phyloP scores from a whole-genome alignment of 208 protist genomes.

The Acanthamoeba culbertsoni region DNA sequence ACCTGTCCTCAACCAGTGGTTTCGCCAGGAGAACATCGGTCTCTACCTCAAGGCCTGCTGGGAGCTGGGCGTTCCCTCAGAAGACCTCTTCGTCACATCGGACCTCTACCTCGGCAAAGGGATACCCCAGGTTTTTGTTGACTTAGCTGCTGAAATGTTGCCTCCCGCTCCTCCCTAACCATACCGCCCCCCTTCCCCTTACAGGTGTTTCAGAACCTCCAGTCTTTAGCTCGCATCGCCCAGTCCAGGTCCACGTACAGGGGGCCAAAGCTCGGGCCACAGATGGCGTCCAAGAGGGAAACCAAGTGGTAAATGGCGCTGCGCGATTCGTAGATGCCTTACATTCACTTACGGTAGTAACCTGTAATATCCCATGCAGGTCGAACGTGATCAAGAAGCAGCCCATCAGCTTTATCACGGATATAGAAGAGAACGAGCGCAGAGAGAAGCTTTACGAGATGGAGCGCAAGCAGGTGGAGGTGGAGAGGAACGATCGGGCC shows the following conservation, averaged over 20 bases:
- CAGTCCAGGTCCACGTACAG: neutral
- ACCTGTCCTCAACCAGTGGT: too few species aligned
- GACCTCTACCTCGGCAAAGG: conserved; percentile 64
- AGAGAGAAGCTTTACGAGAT: neutral
- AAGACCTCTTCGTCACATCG: conserved; percentile 60
- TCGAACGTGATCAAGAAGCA: neutral
- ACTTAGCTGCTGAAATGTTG: neutral
- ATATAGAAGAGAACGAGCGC: neutral
- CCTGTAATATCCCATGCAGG: too few species aligned
- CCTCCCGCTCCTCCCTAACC: neutral
- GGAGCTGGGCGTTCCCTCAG: conserved; percentile 63
- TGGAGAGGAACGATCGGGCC: neutral
- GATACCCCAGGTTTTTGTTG: neutral
- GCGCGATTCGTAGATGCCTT: neutral
- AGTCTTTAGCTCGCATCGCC: conserved; percentile 28
- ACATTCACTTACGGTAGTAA: neutral
- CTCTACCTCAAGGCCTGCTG: conserved; percentile 73
- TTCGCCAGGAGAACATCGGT: conserved; percentile 73
- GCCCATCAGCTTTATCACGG: neutral
- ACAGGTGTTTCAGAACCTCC: conserved; percentile 49
- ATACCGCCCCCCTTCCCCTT: neutral
- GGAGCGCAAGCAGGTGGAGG: neutral
- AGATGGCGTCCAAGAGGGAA: neutral
- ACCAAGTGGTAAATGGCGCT: neutral
- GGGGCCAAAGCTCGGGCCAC: neutral